A percentile compares a stretch with the other conserved stretches of the same genome.
Conservation (phyloP, 2,329 filamentous ascomycete genomes). For the Claviceps spartinae region DNA sequence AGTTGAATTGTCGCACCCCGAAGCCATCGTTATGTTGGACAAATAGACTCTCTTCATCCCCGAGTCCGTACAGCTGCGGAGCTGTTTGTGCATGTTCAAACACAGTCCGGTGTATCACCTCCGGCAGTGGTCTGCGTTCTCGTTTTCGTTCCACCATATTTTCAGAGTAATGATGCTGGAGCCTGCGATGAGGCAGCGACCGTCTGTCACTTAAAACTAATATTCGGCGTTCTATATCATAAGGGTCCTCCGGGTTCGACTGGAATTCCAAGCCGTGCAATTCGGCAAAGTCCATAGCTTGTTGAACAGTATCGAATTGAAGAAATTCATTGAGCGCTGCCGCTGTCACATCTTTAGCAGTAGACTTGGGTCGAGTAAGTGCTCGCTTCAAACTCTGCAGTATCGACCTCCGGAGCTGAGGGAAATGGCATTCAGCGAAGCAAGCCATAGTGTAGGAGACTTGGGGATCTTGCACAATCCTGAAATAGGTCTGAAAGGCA, state of each 20-base stretch:
- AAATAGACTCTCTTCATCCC: constrained; percentile 17
- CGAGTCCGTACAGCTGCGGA: constrained; percentile 5
- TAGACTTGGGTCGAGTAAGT: constrained; percentile 42
- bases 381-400: constrained; percentile 40
- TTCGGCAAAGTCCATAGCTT: constrained; percentile 52
- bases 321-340: constrained; percentile 41
- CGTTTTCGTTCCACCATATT: constrained; percentile 48
- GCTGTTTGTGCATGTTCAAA: constrained; percentile 20
- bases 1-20: not conserved
- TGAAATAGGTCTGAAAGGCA: constrained; percentile 42
- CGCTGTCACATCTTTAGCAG: constrained; percentile 47
- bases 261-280: constrained; percentile 42
- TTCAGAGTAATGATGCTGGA: constrained; percentile 42
- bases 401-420: constrained; percentile 43
- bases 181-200: constrained; percentile 32
- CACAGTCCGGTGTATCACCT: constrained; percentile 43
- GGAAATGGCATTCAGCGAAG: constrained; percentile 55
- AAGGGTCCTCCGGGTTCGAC: constrained; percentile 18
- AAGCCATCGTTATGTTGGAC: constrained; percentile 9
- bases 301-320: constrained; percentile 53
- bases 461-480: constrained; percentile 39
- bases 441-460: constrained; percentile 59
- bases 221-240: constrained; percentile 24
- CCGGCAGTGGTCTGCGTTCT: constrained; percentile 33
- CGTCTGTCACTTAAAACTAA: constrained; percentile 31